phyloP scores from a whole-genome alignment of 1,139 yeast genomes.

The Geotrichum europaeum region DNA sequence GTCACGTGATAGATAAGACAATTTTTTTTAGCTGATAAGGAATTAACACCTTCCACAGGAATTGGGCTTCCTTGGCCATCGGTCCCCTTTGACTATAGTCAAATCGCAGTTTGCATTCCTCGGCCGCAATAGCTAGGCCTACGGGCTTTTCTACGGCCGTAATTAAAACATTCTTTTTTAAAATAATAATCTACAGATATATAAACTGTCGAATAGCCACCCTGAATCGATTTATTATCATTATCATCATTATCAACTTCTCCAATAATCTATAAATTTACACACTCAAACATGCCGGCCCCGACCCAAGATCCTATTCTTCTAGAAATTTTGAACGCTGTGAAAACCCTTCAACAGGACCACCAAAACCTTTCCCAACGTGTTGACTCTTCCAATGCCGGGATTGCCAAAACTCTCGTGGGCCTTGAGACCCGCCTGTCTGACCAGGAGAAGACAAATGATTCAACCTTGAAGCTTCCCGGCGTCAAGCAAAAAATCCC shows the following conservation, averaged over 20 bases:
- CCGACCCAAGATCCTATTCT: constrained; percentile 8
- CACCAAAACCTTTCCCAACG: constrained; percentile 15
- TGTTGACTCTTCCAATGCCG: constrained; percentile 19
- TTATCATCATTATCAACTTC: not conserved
- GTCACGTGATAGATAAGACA: too few relatives aligned
- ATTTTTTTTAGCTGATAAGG: not conserved
- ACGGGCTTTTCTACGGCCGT: not conserved
- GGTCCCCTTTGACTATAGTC: not conserved
- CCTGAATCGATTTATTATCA: not conserved
- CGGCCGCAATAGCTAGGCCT: not conserved
- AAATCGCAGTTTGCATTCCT: not conserved
- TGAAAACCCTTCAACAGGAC: constrained; percentile 13
- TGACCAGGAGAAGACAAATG: constrained; percentile 2
- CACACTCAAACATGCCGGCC: constrained; percentile 3
- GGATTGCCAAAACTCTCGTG: constrained; percentile 11
- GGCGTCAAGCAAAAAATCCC: constrained; percentile 8
- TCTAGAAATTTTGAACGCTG: constrained; percentile 12
- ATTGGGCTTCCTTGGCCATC: not conserved
- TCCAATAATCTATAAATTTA: not conserved
- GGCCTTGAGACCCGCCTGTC: constrained; percentile 12
- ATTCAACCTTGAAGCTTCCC: not conserved
- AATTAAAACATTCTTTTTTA: too few relatives aligned
- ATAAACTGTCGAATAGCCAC: not conserved
- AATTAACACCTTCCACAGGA: not conserved
- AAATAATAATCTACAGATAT: not conserved